Evolutionary conservation across 202 grass and related monocot species (phyloP), one percentile per base, ranked within the genome.

Genomic region (Panicum virgatum): DNA sequence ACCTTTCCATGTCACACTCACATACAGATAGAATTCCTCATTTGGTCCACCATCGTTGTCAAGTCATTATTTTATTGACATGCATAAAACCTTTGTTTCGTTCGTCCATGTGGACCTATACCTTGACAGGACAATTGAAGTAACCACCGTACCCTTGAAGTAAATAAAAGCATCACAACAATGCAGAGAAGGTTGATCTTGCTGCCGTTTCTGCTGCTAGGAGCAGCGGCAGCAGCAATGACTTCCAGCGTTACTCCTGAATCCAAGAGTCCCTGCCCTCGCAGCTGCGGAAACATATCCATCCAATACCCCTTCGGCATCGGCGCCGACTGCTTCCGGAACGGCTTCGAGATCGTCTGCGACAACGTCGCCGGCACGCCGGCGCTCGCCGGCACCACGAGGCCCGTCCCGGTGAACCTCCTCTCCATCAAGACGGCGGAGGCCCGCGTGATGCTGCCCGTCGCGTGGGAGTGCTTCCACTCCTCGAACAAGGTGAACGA

Each of bases 401-500:
- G 4, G 20, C 7, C 22, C 7, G 44, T 47, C 19, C 20, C 2
- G n/a, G 30, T 82, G 30, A 12, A 12, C 22, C n/a, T 39, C 9
- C 58, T 82, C 0, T 52, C 6, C 0, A 23, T 26, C 46, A 46
- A n/a, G 14, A n/a, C 69, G 30, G 3, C 32, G 5, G 32, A 32
- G 44, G 80, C 44, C n/a, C 44, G 80, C 0, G 80, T 82, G 69
- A 82, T 27, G 69, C 69, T 82, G 2, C 57, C 43, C 0, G 59
- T 74, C 13, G 69, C 57, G 58, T 82, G n/a, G 22, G 30, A 15
- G 32, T 82, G 80, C 80, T 73, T 1, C 69, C 27, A 73, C 6
- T 27, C 58, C 9, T 10, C n/a, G 3, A 18, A n/a, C 3, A 16
- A 0, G 1, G 11, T 44, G 0, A 2, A 23, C 27, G 19, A 7